phyloP scores from a whole-genome alignment of 306 rosid genomes.

The Sophora flavescens region DNA sequence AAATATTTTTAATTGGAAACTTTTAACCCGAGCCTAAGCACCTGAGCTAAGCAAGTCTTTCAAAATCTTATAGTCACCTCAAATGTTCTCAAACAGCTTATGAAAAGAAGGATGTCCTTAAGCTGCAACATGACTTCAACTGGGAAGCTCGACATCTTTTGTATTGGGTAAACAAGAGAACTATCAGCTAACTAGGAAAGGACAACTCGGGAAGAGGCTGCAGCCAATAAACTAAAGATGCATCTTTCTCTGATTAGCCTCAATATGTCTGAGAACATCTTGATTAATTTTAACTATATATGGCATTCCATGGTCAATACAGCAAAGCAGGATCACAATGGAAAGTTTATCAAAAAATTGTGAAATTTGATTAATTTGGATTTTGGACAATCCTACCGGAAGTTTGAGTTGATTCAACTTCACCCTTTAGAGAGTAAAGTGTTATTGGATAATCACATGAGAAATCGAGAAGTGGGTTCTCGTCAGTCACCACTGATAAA shows the following conservation, averaged over 20 bases:
- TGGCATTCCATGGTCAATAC: neutral
- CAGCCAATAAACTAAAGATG: neutral
- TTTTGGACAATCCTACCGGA: neutral
- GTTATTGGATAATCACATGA: neutral
- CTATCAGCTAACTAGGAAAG: neutral
- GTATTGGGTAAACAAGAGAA: neutral
- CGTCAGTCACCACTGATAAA: conserved; percentile 5
- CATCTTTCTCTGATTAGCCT: neutral
- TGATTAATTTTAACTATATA: conserved; percentile 6
- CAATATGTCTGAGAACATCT: neutral
- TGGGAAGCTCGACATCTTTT: neutral
- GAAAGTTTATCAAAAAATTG: neutral
- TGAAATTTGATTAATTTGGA: neutral
- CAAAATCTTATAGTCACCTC: conserved; percentile 13
- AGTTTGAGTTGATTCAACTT: neutral
- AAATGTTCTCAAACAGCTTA: conserved; percentile 2
- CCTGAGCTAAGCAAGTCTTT: neutral
- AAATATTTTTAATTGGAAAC: neutral
- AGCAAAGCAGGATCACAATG: neutral
- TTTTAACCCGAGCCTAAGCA: conserved; percentile 4
- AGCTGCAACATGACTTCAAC: neutral
- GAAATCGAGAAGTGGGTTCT: conserved; percentile 25
- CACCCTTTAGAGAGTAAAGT: neutral
- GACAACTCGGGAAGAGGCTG: neutral
- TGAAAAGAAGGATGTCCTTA: too few relatives aligned